Evolutionary conservation across 176 grass and related monocot species (phyloP), one percentile per base, ranked within the genome.

Genomic region (Hordeum marinum): DNA sequence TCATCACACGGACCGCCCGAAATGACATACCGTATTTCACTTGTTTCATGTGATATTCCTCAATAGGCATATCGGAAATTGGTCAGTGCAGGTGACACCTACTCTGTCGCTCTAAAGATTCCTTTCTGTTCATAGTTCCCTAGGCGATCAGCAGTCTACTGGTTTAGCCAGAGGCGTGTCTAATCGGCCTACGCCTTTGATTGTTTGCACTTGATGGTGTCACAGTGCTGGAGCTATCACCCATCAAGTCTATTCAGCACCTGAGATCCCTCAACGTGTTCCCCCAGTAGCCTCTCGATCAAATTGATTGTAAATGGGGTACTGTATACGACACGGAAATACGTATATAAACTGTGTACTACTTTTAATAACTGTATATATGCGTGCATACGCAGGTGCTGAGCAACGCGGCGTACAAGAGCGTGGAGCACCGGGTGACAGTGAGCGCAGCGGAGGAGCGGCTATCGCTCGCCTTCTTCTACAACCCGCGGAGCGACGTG

Each of bases 391-490:
- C 72, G 79, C 87, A 97, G 94, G 87, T 97, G 24, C 63, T 97
- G 35, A 97, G 85, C 81, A 97, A 97, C 82, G 92, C 87, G 9
- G 32, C 34, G 34, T 97, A 97, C 79, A 97, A 92, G 90, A 97
- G 94, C 82, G 92, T 92, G 76, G 92, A 92, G 79, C 94, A 97
- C 72, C 87, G 94, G 13, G 94, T 97, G 81, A 85, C 78, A 10
- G 94, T 89, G 72, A 93, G 85, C 72, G 63, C 91, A 25, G 59
- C 43, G 66, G 77, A 82, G 18, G 90, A 94, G 15, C 85, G 94
- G 76, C 80, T 97, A 54, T 97, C 94, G 3, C 52, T 97, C 67
- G 94, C 94, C 13, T 87, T 97, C 67, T 97, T 97, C 92, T 97
- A 97, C 92, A 97, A 97, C 76, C 94, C 94, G 21, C 82, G 80